These are phyloP conservation scores for Akanthomyces muscarius DNA, from an alignment of 2,329 filamentous ascomycete genomes.

Conservation along the genomic window DNA sequence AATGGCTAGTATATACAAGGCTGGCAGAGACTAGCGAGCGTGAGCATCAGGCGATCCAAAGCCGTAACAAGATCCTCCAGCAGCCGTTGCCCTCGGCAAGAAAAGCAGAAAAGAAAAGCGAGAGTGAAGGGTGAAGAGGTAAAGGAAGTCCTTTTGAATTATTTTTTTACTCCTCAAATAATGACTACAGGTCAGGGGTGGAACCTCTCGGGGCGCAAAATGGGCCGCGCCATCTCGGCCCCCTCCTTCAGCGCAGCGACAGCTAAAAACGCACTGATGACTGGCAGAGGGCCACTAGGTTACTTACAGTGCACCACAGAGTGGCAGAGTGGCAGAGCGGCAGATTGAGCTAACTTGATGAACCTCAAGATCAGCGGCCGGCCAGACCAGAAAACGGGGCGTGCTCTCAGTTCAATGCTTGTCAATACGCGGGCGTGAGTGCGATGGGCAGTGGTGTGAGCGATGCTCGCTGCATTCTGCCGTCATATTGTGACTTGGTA, in stretches of 20 bases:
- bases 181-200: slow-evolving; percentile 24
- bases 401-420: too few species aligned
- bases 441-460: not conserved
- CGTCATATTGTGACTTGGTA: not conserved
- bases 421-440: too few species aligned
- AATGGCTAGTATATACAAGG: slow-evolving; percentile 23
- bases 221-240: slow-evolving; percentile 16
- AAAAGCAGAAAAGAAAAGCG: slow-evolving; percentile 9
- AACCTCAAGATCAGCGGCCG: not conserved
- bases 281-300: not conserved
- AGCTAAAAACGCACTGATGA: not conserved
- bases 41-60: slow-evolving; percentile 31
- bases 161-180: slow-evolving; percentile 21
- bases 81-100: slow-evolving; percentile 15
- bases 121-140: slow-evolving; percentile 17
- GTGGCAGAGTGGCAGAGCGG: not conserved
- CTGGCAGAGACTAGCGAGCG: slow-evolving; percentile 40
- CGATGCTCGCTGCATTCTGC: not conserved
- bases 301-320: not conserved
- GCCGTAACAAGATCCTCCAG: slow-evolving; percentile 23
- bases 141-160: slow-evolving; percentile 19
- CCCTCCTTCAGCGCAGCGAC: slow-evolving; percentile 10
- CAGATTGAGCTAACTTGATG: not conserved
- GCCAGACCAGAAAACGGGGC: not conserved
- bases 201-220: slow-evolving; percentile 21